These are phyloP conservation scores for Diacronema lutheri DNA, from an alignment of 78 protist species.

Conservation along the genomic window DNA sequence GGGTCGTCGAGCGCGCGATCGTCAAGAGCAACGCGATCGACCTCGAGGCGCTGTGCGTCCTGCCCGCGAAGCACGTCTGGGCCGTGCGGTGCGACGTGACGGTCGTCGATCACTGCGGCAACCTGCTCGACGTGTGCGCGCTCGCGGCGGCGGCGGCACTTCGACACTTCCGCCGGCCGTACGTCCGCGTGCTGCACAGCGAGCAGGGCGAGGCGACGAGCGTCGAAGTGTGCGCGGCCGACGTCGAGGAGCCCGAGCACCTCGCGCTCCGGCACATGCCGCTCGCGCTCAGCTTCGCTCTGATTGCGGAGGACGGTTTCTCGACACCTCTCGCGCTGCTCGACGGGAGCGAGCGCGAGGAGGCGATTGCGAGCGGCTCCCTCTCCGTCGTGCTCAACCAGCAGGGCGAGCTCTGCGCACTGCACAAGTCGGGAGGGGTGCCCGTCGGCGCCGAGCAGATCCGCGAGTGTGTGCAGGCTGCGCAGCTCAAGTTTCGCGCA, in stretches of 20 bases:
- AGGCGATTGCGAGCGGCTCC: not conserved
- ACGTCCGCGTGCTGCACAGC: not conserved
- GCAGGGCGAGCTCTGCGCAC: not conserved
- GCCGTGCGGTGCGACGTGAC: constrained; percentile 2
- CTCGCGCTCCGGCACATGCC: constrained; percentile 9
- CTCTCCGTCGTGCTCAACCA: not conserved
- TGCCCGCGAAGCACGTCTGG: constrained; percentile 28
- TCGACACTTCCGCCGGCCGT: not conserved
- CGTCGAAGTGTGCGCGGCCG: not conserved
- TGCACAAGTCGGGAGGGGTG: not conserved
- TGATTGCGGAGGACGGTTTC: not conserved
- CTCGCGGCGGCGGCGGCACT: constrained; percentile 14
- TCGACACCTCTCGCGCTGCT: not conserved
- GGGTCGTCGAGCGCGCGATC: constrained; percentile 1
- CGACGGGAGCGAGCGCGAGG: not conserved
- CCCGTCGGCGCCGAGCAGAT: not conserved
- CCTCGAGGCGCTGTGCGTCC: constrained; percentile 2
- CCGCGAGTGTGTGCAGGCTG: no score
- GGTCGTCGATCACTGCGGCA: constrained; percentile 23
- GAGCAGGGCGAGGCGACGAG: not conserved
- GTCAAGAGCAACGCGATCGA: constrained; percentile 11
- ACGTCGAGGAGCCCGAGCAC: not conserved
- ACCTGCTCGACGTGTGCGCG: not conserved
- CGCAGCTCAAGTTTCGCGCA: no score
- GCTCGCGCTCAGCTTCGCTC: not conserved